These are phyloP conservation scores for Neospora caninum DNA, from an alignment of 169 alveolate species.

Conservation along the genomic window DNA sequence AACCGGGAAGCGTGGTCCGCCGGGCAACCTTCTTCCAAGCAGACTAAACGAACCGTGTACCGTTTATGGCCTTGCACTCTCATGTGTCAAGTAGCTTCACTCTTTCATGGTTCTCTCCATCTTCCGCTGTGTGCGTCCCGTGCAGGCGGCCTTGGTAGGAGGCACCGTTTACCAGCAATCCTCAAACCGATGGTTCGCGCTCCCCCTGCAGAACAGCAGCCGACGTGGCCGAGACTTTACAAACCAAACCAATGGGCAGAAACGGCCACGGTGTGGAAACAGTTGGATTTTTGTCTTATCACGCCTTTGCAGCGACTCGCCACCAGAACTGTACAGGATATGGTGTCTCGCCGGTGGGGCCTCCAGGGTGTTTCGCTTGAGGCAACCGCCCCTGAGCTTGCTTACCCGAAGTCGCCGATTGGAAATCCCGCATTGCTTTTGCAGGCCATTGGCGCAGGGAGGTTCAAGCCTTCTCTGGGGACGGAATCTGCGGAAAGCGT, in stretches of 20 bases:
- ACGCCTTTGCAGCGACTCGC: slow-evolving; percentile 11
- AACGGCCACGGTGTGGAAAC: not conserved
- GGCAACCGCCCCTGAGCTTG: not conserved
- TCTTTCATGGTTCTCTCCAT: not conserved
- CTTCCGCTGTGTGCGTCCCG: not conserved
- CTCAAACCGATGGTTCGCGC: not conserved
- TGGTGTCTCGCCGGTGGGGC: not conserved
- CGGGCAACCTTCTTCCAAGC: no score
- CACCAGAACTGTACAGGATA: not conserved
- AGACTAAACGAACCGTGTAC: no score
- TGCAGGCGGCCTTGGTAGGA: not conserved
- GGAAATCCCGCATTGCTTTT: not conserved
- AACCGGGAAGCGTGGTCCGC: no score
- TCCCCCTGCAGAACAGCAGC: not conserved
- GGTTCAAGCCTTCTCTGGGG: not conserved
- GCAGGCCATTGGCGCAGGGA: not conserved
- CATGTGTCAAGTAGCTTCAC: not conserved
- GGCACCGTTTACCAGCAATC: not conserved
- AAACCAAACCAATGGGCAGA: not conserved
- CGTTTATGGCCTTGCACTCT: no score
- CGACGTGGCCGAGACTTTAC: not conserved
- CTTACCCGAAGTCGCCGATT: not conserved
- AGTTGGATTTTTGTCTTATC: not conserved
- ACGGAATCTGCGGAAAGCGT: not conserved
- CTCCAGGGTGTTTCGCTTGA: not conserved